Conservation (phyloP, 2,329 filamentous ascomycete species). For the Cyphellophora europaea region DNA sequence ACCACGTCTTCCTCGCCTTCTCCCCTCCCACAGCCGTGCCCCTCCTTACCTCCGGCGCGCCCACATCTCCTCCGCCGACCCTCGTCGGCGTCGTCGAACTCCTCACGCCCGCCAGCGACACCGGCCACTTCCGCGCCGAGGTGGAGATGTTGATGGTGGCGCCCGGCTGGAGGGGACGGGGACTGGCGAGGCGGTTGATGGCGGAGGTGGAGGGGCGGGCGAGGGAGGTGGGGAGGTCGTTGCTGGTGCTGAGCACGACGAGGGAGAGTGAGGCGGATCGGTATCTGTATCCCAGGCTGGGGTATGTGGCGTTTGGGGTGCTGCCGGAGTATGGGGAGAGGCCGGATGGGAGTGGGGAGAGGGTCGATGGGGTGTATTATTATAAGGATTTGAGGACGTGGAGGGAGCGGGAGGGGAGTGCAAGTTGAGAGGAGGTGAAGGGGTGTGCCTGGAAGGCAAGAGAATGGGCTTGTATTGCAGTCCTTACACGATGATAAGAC, state of each 20-base stretch:
- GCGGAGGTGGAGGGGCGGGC: constrained; percentile 48
- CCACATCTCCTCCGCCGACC: not conserved
- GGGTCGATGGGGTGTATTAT: constrained; percentile 24
- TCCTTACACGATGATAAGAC: no score
- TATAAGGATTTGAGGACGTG: constrained; percentile 17
- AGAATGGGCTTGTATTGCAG: no score
- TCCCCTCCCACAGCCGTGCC: not conserved
- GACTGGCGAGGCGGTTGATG: constrained; percentile 46
- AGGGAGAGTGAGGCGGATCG: constrained; percentile 43
- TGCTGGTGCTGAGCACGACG: constrained; percentile 47
- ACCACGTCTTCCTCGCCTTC: not conserved
- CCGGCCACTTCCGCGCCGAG: constrained; percentile 43
- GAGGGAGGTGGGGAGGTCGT: constrained; percentile 34
- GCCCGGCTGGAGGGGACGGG: constrained; percentile 40
- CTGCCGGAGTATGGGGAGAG: constrained; percentile 46
- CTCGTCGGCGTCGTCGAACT: constrained; percentile 46
- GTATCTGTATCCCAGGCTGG: constrained; percentile 44
- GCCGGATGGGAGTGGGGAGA: constrained; percentile 40
- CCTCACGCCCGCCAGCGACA: constrained; percentile 43
- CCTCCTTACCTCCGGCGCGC: not conserved
- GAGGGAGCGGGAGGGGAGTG: constrained; percentile 2
- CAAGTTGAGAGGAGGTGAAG: no score
- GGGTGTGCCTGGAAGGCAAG: no score
- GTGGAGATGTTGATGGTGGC: constrained; percentile 53
- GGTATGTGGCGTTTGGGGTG: constrained; percentile 46